Evolutionary conservation across 2,329 filamentous ascomycete genomes (phyloP).

Genomic region (Myriangium duriaei): DNA sequence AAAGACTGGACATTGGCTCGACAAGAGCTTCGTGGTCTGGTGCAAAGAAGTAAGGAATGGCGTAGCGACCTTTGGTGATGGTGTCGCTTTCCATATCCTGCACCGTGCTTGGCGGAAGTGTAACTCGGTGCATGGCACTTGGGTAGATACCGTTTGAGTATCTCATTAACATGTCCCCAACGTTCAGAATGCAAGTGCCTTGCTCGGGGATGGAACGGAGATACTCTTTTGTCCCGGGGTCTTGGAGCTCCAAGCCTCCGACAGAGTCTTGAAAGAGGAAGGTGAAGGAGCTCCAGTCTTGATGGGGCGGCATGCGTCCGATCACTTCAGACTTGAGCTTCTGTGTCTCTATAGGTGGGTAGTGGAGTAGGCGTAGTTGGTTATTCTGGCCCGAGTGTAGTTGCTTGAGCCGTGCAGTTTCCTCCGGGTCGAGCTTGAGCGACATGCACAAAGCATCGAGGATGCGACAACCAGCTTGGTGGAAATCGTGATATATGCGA

Average conservation of each 20-base stretch:
- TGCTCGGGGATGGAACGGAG: background rate
- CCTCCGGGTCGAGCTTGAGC: background rate
- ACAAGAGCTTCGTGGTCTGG: background rate
- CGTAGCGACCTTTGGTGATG: background rate
- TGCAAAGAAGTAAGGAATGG: background rate
- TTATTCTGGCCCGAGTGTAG: background rate
- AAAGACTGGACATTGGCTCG: background rate
- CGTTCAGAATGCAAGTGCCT: background rate
- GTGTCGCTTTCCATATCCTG: background rate
- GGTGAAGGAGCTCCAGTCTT: background rate
- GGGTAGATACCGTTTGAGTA: background rate
- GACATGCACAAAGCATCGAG: background rate
- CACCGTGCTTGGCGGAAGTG: background rate
- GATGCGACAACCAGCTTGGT: background rate
- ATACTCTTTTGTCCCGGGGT: background rate
- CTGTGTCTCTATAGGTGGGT: background rate
- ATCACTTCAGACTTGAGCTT: background rate
- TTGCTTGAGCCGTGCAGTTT: background rate
- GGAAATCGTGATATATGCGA: background rate
- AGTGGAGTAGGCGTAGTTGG: background rate
- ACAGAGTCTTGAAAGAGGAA: background rate
- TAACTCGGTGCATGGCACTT: background rate
- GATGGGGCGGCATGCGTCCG: background rate
- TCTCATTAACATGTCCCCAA: background rate
- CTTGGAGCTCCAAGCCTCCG: background rate